Percentiles rank a stretch among this genome's conserved stretches.
These are phyloP conservation scores for Lactifluus piperatus DNA, from an alignment of 768 basidiomycete species.

Conservation along the genomic window DNA sequence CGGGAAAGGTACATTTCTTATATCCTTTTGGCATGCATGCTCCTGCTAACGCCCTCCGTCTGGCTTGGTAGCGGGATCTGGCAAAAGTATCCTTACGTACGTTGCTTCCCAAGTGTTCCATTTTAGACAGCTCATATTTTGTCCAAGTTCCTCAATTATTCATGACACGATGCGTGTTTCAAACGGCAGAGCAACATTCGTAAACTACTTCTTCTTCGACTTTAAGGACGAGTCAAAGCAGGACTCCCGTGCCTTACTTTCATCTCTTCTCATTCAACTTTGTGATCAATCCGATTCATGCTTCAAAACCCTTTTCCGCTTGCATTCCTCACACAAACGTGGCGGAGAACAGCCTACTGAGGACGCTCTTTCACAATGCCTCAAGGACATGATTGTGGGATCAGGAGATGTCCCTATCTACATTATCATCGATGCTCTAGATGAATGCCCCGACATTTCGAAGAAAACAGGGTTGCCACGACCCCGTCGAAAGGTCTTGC, in stretches of 20 bases:
- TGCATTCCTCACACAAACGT: neutral
- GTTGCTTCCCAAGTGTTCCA: neutral
- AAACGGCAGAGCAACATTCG: neutral
- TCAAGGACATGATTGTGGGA: neutral
- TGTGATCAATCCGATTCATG: neutral
- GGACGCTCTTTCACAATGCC: neutral
- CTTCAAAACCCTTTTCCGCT: neutral
- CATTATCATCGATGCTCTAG: neutral
- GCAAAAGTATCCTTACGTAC: neutral
- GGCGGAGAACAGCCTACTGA: neutral
- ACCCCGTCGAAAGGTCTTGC: neutral
- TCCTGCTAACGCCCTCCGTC: neutral
- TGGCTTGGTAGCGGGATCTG: neutral
- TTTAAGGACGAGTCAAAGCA: neutral
- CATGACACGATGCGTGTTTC: neutral
- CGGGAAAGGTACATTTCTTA: neutral
- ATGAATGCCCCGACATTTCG: neutral
- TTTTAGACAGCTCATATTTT: neutral
- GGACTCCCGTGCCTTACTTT: neutral
- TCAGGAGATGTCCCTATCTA: neutral
- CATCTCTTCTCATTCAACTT: neutral
- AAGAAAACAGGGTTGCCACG: neutral
- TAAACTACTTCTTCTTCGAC: neutral
- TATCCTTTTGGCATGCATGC: neutral
- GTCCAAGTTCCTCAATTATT: neutral